Evolutionary conservation across 176 grass and related monocot species (phyloP).

Genomic region (Bothriochloa decipiens): DNA sequence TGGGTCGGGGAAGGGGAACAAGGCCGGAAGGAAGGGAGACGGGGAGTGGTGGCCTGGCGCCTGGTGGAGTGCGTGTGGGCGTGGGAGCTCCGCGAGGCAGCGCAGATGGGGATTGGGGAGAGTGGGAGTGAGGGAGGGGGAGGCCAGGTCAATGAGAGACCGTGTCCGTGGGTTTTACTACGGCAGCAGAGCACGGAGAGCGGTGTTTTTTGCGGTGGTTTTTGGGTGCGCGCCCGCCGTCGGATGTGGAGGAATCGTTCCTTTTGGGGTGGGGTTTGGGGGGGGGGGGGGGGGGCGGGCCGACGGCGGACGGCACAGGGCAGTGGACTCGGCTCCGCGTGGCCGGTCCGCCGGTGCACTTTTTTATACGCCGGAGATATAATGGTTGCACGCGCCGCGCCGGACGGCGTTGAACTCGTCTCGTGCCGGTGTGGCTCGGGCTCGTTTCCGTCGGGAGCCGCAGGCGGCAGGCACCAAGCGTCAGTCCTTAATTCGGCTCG

Average conservation of each 20-base stretch:
- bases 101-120: no score
- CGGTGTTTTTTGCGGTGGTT: no score
- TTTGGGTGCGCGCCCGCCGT: no score
- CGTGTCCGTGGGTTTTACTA: slow-evolving; percentile 22
- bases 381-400: neutral
- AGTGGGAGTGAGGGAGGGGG: neutral
- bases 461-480: no score
- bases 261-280: no score
- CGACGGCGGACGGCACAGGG: no score
- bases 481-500: no score
- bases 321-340: neutral
- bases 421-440: neutral
- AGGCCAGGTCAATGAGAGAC: slow-evolving; percentile 33
- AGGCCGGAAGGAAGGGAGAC: no score
- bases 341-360: neutral
- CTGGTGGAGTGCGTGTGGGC: neutral
- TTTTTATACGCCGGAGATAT: neutral
- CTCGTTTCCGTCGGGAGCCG: no score
- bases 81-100: neutral
- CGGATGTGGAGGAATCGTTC: no score
- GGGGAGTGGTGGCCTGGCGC: neutral
- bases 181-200: no score
- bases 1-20: neutral
- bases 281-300: no score
- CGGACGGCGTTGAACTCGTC: neutral